Evolutionary conservation across 345 rosid genomes (phyloP), one percentile per base, ranked within the genome.

Genomic region (Iberis pinnata): DNA sequence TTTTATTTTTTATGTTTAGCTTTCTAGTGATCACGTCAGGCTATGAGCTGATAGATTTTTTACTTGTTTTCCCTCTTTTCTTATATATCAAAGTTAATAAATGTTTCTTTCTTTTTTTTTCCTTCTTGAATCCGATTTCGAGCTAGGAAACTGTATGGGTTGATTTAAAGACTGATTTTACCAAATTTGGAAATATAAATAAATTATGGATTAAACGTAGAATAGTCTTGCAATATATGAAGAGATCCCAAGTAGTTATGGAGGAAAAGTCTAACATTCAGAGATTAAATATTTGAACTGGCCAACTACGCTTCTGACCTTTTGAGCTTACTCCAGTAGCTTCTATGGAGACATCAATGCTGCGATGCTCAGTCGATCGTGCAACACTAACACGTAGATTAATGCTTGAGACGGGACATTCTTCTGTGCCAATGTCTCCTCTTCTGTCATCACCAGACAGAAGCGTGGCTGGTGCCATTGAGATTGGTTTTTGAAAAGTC

Each of bases 321-420:
- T 75, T 69, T 12, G 53, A 41, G 60, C 78, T 55, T 18, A 83
- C 56, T 43, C 74, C 79, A 7, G 74, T 53, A 43, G 82, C 72
- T 76, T 92, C 98, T 46, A 88, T 18, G 2, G 98, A 88, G 31
- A 92, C 68, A 60, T 92, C 96, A 12, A 92, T 76, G 75, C 95
- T 73, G 29, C 95, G 98, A 65, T 84, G 86, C 64, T 83, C 71
- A 3, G 80, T 33, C 15, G 81, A 78, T 22, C 87, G 88, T 16
- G 80, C 98, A 38, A 92, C 80, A 74, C 98, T 92, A 56, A 88
- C 64, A 14, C 97, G 86, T 56, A 83, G 47, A 60, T 69, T 68
- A 51, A 92, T 60, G 56, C 65, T 85, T 36, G 71, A 68, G n/a
- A 76, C 96, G 1, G 95, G 95, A 60, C 71, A 63, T 33, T 63